Evolutionary conservation across 169 alveolate species (phyloP), one percentile per base, ranked within the genome.

Genomic region (Perkinsus olseni): DNA sequence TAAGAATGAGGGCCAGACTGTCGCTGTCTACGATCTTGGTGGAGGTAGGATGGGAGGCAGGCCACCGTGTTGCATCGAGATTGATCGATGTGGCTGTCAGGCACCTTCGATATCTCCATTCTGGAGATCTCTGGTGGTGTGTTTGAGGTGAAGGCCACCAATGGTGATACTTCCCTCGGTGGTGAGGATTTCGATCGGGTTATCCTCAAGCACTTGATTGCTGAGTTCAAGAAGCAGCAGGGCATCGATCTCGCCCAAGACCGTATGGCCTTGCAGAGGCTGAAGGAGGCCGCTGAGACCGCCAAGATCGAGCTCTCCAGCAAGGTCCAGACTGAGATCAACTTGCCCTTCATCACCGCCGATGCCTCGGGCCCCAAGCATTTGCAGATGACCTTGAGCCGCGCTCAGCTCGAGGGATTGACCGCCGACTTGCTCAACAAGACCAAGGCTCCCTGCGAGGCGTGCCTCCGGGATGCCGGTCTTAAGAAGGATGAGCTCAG

Each of bases 181-280:
- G 99, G 99, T 39, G 99, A 99, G 95, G 99, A 99, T 94, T 98
- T 99, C 94, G 99, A 99, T 95, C 99, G 98, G 94, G 96, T 97
- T 93, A 96, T 99, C 28, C 96, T 98, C 95, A 97, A 97, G 95
- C 97, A 97, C 98, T 96, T 98, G 93, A 97, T 98, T n/a, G 95
- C 96, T 91, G 99, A 98, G 95, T 98, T 99, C 97, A 98, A 98
- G 97, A 98, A 97, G 96, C 96, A 96, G 94, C 97, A 98, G 95
- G 99, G 99, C 90, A 98, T 98, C 93, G 99, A 99, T 96, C 97
- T 99, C 94, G 95, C 97, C 45, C 97, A 97, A 95, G 99, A 99
- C 95, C 98, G 98, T 92, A 96, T 98, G 95, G 99, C 99, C 74
- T 94, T 99, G 92, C 99, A 98, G 97, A 98, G 99, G 94, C 96